phyloP scores from a whole-genome alignment of 2,329 filamentous ascomycete species.

The Penicillium rolfsii region DNA sequence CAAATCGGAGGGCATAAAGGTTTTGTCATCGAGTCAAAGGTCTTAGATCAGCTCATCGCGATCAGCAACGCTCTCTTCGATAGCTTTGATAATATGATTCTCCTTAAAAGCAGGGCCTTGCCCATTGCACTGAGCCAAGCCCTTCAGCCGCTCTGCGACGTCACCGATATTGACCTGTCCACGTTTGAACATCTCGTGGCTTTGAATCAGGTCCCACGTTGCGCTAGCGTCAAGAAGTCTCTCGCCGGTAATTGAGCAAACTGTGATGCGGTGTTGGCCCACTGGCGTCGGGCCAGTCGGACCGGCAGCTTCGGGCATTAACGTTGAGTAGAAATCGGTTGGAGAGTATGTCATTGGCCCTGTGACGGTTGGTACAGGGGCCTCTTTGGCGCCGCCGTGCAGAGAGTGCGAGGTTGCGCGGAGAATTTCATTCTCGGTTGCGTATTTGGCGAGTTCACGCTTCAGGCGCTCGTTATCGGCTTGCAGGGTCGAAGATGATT shows the following conservation, averaged over 20 bases:
- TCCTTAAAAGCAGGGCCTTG: conserved; percentile 88
- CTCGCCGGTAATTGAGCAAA: conserved; percentile 66
- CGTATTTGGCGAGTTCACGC: conserved; percentile 78
- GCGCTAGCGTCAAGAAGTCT: conserved; percentile 73
- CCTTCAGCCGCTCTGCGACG: conserved; percentile 78
- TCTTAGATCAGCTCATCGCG: conserved; percentile 74
- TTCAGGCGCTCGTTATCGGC: conserved; percentile 87
- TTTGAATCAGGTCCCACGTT: conserved; percentile 88
- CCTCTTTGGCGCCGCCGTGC: conserved; percentile 42
- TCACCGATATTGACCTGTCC: conserved; percentile 80
- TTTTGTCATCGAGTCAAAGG: not conserved
- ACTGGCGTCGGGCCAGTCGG: conserved; percentile 7
- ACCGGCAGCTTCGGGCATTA: conserved; percentile 54
- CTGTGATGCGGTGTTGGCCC: conserved; percentile 61
- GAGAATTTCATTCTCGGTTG: conserved; percentile 90
- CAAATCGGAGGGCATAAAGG: not conserved
- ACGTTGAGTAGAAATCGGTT: conserved; percentile 69
- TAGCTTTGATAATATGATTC: conserved; percentile 69
- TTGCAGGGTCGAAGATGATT: conserved; percentile 70
- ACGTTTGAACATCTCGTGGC: conserved; percentile 73
- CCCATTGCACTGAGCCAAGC: conserved; percentile 77
- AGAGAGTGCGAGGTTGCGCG: conserved; percentile 68
- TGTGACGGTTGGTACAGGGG: conserved; percentile 54
- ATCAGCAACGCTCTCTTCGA: conserved; percentile 76
- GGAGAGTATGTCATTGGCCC: conserved; percentile 73